Conservation (phyloP, 2,329 filamentous ascomycete species). For the Microdochium trichocladiopsis region DNA sequence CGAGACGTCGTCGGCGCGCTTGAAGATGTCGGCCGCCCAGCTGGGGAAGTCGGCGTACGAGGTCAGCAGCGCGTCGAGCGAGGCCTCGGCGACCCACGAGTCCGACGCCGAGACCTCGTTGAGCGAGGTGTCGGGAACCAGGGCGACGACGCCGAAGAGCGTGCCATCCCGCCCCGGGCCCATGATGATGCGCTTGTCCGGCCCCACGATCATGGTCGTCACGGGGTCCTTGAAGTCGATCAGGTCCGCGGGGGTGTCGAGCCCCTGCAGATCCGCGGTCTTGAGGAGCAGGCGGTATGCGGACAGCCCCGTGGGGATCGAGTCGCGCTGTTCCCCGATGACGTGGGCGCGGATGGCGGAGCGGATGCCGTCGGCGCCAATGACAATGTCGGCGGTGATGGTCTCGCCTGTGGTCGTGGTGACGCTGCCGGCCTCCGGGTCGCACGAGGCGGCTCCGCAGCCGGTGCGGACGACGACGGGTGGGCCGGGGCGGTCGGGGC, state of each 20-base stretch:
- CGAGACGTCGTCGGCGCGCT: constrained; percentile 21
- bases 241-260: constrained; percentile 11
- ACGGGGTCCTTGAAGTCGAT: constrained; percentile 28
- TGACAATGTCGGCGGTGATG: constrained; percentile 20
- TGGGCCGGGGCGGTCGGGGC: neutral
- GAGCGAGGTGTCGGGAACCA: constrained; percentile 35
- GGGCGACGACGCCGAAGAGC: constrained; percentile 32
- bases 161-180: constrained; percentile 31
- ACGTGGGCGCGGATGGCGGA: constrained; percentile 8
- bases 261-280: constrained; percentile 3
- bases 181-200: constrained; percentile 34
- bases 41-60: constrained; percentile 30
- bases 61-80: constrained; percentile 25
- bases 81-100: constrained; percentile 31
- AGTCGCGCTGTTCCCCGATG: constrained; percentile 7
- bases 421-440: constrained; percentile 26
- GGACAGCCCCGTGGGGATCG: constrained; percentile 25
- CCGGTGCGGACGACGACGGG: constrained; percentile 9
- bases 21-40: constrained; percentile 28
- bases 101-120: constrained; percentile 25
- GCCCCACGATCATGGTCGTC: constrained; percentile 38
- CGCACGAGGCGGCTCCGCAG: constrained; percentile 25
- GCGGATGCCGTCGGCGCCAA: constrained; percentile 28
- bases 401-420: constrained; percentile 22
- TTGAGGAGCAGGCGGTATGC: constrained; percentile 27